phyloP scores from a whole-genome alignment of 345 rosid species.

The Lenwebbia sp. region DNA sequence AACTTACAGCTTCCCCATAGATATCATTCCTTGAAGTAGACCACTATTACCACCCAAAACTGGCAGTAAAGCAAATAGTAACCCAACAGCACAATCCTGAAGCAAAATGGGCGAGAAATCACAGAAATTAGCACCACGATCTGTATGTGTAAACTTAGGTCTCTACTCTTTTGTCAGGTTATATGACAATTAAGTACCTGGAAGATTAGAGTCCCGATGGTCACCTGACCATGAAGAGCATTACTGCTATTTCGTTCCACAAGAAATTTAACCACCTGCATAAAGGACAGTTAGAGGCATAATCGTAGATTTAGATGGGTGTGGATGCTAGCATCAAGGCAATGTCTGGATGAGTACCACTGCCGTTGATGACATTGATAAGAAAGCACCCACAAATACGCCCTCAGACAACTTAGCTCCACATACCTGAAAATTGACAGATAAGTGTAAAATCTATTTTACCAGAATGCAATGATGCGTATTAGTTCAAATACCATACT shows the following conservation, averaged over 20 bases:
- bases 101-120: constrained; percentile 5
- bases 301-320: neutral
- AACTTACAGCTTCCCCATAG: constrained; percentile 95
- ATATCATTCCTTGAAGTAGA: constrained; percentile 62
- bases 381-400: constrained; percentile 85
- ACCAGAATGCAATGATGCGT: neutral
- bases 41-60: constrained; percentile 97
- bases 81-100: constrained; percentile 96
- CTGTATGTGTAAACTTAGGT: neutral
- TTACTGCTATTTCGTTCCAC: constrained; percentile 62
- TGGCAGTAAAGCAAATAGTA: constrained; percentile 90
- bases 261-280: constrained; percentile 90
- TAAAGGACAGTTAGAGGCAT: neutral
- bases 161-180: neutral
- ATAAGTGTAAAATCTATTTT: neutral
- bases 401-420: constrained; percentile 98
- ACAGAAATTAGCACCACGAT: neutral
- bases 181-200: constrained; percentile 44
- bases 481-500: neutral
- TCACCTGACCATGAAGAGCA: constrained; percentile 94
- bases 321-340: neutral
- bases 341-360: constrained; percentile 46
- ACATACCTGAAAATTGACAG: constrained; percentile 51
- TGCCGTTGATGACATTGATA: constrained; percentile 98
- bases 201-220: constrained; percentile 91